phyloP scores from a whole-genome alignment of 2,329 filamentous ascomycete genomes.

The Pseudocercospora ulei region DNA sequence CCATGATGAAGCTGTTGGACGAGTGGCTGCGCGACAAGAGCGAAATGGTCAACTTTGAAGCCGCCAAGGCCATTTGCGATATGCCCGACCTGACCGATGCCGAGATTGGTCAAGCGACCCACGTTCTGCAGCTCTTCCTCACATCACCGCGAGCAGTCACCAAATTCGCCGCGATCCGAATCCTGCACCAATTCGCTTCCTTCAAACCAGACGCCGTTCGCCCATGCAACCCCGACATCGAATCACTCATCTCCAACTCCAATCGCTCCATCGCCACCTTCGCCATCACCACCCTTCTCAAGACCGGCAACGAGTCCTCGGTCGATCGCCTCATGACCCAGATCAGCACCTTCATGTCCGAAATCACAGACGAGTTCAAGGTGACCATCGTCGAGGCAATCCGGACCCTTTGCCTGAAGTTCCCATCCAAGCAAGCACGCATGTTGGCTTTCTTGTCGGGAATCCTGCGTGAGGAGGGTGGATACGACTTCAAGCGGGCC shows the following conservation, averaged over 20 bases:
- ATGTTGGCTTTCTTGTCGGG: slow-evolving; percentile 96
- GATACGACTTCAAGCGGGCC: slow-evolving; percentile 94
- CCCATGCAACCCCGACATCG: slow-evolving; percentile 93
- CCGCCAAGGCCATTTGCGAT: slow-evolving; percentile 93
- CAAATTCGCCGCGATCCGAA: slow-evolving; percentile 93
- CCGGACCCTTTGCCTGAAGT: slow-evolving; percentile 90
- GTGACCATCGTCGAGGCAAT: slow-evolving; percentile 99
- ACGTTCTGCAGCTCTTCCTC: slow-evolving; percentile 91
- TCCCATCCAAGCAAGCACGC: slow-evolving; percentile 92
- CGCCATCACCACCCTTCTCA: slow-evolving; percentile 92
- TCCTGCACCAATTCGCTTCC: slow-evolving; percentile 89
- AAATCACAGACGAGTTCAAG: slow-evolving; percentile 99
- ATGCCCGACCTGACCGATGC: slow-evolving; percentile 86
- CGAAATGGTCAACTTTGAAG: slow-evolving; percentile 99
- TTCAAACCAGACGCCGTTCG: slow-evolving; percentile 92
- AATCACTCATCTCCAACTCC: slow-evolving; percentile 89
- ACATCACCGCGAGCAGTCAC: slow-evolving; percentile 90
- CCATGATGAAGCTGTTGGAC: slow-evolving; percentile 95
- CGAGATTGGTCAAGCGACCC: slow-evolving; percentile 83
- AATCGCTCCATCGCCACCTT: slow-evolving; percentile 98
- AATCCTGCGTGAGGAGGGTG: slow-evolving; percentile 92
- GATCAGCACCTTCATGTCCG: slow-evolving; percentile 95
- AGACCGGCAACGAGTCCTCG: slow-evolving; percentile 95
- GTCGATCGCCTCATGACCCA: slow-evolving; percentile 98
- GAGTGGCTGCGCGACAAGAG: slow-evolving; percentile 97